Percentiles rank a stretch among this genome's conserved stretches.
Conservation (phyloP, 768 basidiomycete genomes). For the Lactifluus subvellereus region DNA sequence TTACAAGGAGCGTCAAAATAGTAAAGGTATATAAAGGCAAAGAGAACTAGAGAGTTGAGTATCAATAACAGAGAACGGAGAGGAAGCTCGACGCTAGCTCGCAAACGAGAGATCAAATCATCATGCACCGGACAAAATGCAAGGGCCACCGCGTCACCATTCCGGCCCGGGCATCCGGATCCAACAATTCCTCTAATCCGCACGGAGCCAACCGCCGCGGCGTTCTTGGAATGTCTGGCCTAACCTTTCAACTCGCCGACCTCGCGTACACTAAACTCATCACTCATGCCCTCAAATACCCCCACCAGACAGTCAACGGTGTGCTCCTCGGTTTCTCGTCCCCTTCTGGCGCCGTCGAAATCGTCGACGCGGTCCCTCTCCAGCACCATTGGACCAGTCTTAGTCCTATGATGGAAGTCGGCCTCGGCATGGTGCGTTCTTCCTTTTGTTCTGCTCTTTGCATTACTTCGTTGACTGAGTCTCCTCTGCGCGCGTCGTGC, state of each 20-base stretch:
- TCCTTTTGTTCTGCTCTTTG: background rate
- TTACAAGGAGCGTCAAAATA: background rate
- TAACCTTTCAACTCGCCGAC: slow-evolving; percentile 46
- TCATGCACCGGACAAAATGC: too few species aligned
- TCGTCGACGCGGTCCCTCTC: slow-evolving; percentile 67
- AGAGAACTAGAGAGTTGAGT: background rate
- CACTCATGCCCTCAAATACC: slow-evolving; percentile 76
- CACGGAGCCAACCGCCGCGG: background rate
- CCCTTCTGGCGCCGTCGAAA: slow-evolving; percentile 35
- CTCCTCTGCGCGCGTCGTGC: background rate
- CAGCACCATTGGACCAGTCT: slow-evolving; percentile 83
- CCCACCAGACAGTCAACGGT: slow-evolving; percentile 69
- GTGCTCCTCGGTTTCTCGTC: slow-evolving; percentile 57
- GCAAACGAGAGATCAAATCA: background rate
- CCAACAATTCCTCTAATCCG: background rate
- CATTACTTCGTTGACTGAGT: background rate
- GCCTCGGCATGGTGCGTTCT: slow-evolving; percentile 60
- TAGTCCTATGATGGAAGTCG: slow-evolving; percentile 83
- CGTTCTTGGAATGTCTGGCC: slow-evolving; percentile 1
- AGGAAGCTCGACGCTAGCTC: too few species aligned
- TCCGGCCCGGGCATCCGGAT: background rate
- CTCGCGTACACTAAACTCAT: slow-evolving; percentile 68
- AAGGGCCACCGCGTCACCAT: too few species aligned
- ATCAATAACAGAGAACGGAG: background rate
- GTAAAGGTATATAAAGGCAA: background rate